Percentiles rank a stretch among this genome's conserved stretches.
Evolutionary conservation across 768 basidiomycete genomes (phyloP).

Genomic region (Trametes gibbosa): DNA sequence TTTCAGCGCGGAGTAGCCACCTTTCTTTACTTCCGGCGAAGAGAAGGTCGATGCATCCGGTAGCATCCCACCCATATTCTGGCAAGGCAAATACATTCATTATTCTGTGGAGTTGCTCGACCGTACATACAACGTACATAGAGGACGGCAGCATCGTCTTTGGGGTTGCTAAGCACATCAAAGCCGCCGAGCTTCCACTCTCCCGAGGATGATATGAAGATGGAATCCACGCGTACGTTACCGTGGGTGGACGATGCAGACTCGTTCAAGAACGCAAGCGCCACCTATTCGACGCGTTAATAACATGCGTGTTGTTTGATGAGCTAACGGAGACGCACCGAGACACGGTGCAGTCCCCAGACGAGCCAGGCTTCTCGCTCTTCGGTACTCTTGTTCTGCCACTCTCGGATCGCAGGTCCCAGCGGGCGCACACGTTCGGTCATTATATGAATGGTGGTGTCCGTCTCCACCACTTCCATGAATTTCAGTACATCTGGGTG

Average conservation of each 20-base stretch:
- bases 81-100: constrained; percentile 22
- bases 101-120: not conserved
- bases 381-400: constrained; percentile 58
- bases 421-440: constrained; percentile 91
- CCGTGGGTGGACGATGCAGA: constrained; percentile 82
- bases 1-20: constrained; percentile 80
- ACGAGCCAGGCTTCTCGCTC: constrained; percentile 85
- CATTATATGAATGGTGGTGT: constrained; percentile 84
- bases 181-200: constrained; percentile 98
- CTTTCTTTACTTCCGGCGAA: constrained; percentile 85
- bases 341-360: constrained; percentile 91
- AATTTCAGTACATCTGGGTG: constrained; percentile 97
- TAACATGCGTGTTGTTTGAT: not conserved
- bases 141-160: constrained; percentile 73
- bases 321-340: constrained; percentile 50
- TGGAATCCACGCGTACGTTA: constrained; percentile 64
- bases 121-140: constrained; percentile 58
- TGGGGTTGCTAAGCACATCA: constrained; percentile 81
- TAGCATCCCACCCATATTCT: constrained; percentile 67
- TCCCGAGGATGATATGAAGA: constrained; percentile 90
- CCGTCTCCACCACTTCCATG: constrained; percentile 90
- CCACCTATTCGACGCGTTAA: constrained; percentile 51
- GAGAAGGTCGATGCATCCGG: constrained; percentile 61
- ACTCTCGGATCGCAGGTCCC: constrained; percentile 54
- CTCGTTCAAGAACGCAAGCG: constrained; percentile 87